These are phyloP conservation scores for Rutstroemia sydowiana DNA, from an alignment of 2,329 filamentous ascomycete species.

Conservation along the genomic window DNA sequence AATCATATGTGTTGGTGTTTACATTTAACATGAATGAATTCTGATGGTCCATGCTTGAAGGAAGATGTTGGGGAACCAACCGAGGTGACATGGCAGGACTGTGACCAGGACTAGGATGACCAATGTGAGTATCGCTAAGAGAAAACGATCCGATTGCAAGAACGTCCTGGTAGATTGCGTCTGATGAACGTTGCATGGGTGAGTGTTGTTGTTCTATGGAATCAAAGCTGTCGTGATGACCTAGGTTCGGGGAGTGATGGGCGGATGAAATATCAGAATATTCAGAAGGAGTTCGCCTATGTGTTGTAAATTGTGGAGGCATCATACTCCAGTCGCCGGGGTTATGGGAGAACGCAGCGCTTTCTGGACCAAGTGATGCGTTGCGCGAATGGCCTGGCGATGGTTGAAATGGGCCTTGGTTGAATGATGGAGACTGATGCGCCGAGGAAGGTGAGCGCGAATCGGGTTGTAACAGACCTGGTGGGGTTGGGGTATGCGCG, in stretches of 20 bases:
- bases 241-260: conserved; percentile 74
- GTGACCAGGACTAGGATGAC: conserved; percentile 64
- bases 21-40: conserved; percentile 38
- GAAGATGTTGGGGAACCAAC: conserved; percentile 49
- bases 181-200: conserved; percentile 69
- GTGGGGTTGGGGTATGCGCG: conserved; percentile 25
- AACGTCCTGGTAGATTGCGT: conserved; percentile 71
- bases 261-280: conserved; percentile 85
- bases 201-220: conserved; percentile 64
- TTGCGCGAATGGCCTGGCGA: conserved; percentile 29
- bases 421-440: conserved; percentile 29
- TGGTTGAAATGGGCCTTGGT: conserved; percentile 26
- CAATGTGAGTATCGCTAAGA: conserved; percentile 56
- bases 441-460: conserved; percentile 29
- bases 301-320: conserved; percentile 63
- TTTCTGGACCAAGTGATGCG: conserved; percentile 30
- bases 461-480: conserved; percentile 25
- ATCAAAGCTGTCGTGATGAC: conserved; percentile 73
- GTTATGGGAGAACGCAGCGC: conserved; percentile 41
- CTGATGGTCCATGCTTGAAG: conserved; percentile 43
- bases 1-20: conserved; percentile 40
- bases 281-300: conserved; percentile 81
- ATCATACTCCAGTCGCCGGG: conserved; percentile 51
- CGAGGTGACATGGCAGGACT: conserved; percentile 60
- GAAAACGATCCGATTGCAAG: conserved; percentile 74